phyloP scores from a whole-genome alignment of 2,329 filamentous ascomycete genomes.

The Talaromyces sp. region DNA sequence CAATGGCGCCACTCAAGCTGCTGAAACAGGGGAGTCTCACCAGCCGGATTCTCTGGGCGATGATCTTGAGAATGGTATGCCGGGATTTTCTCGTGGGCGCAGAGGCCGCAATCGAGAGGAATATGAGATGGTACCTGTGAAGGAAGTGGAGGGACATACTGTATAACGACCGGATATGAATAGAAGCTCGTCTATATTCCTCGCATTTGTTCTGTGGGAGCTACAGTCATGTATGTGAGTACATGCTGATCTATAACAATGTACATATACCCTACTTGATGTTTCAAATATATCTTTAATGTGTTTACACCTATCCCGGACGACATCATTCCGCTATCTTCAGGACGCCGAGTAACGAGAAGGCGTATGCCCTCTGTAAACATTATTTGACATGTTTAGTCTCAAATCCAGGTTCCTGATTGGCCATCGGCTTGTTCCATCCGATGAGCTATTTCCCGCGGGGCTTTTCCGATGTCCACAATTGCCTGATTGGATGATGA shows the following conservation, averaged over 20 bases:
- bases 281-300: neutral
- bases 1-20: slow-evolving; percentile 20
- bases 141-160: slow-evolving; percentile 28
- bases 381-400: neutral
- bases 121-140: slow-evolving; percentile 37
- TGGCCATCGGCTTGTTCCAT: neutral
- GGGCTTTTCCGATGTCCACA: slow-evolving; percentile 27
- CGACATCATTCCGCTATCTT: neutral
- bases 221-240: neutral
- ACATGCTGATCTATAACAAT: slow-evolving; percentile 8
- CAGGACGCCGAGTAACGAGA: neutral
- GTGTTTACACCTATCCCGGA: neutral
- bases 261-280: slow-evolving; percentile 11
- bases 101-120: slow-evolving; percentile 31
- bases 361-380: neutral
- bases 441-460: slow-evolving; percentile 22
- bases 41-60: slow-evolving; percentile 16
- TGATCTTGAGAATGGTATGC: slow-evolving; percentile 20
- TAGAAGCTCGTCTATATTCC: slow-evolving; percentile 10
- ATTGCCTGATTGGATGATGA: slow-evolving; percentile 10
- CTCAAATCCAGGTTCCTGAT: neutral
- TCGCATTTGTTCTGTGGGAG: slow-evolving; percentile 1
- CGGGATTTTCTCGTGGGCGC: slow-evolving; percentile 30
- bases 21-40: slow-evolving; percentile 11
- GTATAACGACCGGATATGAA: slow-evolving; percentile 25